Percentiles rank a stretch among this genome's conserved stretches.
Evolutionary conservation across 345 rosid genomes (phyloP).

Genomic region (Ricinus communis): DNA sequence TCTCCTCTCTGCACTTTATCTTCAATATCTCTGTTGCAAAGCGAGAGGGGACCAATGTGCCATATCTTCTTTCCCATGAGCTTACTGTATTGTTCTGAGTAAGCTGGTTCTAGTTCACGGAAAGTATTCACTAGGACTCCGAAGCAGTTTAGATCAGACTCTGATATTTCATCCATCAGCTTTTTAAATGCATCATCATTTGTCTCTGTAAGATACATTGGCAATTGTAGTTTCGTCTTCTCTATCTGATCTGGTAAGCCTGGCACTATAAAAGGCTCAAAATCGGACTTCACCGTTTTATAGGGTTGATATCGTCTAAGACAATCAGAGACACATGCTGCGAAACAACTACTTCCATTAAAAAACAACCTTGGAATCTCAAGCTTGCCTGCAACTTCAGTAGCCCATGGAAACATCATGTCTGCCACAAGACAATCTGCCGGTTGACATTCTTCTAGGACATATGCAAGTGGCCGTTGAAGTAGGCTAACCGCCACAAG

Average conservation of each 20-base stretch:
- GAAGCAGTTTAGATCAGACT: slow-evolving; percentile 12
- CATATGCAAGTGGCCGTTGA: slow-evolving; percentile 15
- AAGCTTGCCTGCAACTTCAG: slow-evolving; percentile 13
- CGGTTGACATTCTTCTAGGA: slow-evolving; percentile 16
- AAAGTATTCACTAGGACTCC: slow-evolving; percentile 24
- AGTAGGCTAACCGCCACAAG: slow-evolving; percentile 5
- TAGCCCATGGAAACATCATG: slow-evolving; percentile 22
- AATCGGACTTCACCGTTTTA: slow-evolving; percentile 6
- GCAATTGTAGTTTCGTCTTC: slow-evolving; percentile 6
- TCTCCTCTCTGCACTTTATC: slow-evolving; percentile 42
- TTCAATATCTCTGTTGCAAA: slow-evolving; percentile 20
- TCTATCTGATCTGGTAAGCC: slow-evolving; percentile 8
- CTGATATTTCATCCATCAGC: not conserved
- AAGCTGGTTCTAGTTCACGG: slow-evolving; percentile 25
- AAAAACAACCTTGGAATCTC: slow-evolving; percentile 17
- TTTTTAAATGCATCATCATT: not conserved
- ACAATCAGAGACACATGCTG: not conserved
- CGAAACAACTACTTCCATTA: not conserved
- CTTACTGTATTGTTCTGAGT: slow-evolving; percentile 23
- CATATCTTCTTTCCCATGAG: slow-evolving; percentile 21
- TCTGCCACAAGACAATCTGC: slow-evolving; percentile 21
- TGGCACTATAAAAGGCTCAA: slow-evolving; percentile 9
- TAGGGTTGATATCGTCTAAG: not conserved
- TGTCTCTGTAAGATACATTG: not conserved
- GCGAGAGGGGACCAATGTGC: slow-evolving; percentile 44